Evolutionary conservation across 208 protist genomes (phyloP), one percentile per base, ranked within the genome.

Genomic region (Novymonas esmeraldas): DNA sequence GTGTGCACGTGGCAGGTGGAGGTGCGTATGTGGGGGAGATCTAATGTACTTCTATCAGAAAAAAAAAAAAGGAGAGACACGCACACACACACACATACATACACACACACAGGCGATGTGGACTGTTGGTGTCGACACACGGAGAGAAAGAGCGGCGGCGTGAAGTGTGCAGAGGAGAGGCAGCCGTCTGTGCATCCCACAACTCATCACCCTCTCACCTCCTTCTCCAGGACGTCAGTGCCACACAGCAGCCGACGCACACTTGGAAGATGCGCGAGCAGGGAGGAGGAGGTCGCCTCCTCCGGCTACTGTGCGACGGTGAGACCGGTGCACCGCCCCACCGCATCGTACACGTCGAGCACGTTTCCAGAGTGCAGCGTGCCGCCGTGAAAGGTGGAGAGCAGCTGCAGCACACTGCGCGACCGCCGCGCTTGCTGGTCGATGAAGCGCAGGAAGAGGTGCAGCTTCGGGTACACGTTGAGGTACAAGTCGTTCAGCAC

Each of bases 381-480:
- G 44, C 70, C 76, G 20, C 76, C 70, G 38, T 71, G 66, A 11
- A 65, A 50, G 7, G 71, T 70, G 14, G 73, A 62, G 41, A 90
- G 68, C 22, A 93, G 48, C 65, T 84, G 77, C 62, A 82, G 68
- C 38, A 79, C 78, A 2, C 69, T 59, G 3, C 70, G 58, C 36
- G 85, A 91, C 6, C 48, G 48, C 28, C 56, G 58, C 31, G 78
- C 70, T 39, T 84, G 82, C 44, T 76, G 67, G 44, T 82, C 52
- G 48, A 94, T 78, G 68, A 80, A 89, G 34, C 61, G 60, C 28
- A 94, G 74, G 39, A 84, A 85, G 56, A 85, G 68, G 49, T 85
- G 78, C 18, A 91, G 59, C 50, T 65, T 85, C 0, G 88, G 88
- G 68, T 91, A 94, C 51, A 90, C 78, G 56, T 93, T 78, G 59